Evolutionary conservation across 2,329 filamentous ascomycete species (phyloP).

Genomic region (Furcasterigmium furcatum): DNA sequence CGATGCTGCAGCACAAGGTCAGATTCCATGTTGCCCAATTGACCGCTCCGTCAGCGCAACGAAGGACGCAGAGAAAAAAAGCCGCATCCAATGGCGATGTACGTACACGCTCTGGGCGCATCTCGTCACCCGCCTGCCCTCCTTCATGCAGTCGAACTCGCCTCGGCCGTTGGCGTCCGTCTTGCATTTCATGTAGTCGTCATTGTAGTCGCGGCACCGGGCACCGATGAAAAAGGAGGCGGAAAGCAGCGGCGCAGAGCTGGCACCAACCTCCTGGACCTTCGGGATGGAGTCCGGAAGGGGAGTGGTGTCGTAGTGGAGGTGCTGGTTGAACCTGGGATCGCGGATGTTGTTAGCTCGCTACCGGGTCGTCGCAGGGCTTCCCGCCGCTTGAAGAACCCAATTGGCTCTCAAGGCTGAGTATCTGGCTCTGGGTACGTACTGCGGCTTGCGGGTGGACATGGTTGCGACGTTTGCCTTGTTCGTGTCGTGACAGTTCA

Average conservation of each 20-base stretch:
- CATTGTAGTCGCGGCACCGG: conserved; percentile 91
- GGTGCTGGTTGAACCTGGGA: conserved; percentile 85
- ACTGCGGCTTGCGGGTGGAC: conserved; percentile 39
- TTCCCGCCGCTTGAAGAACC: conserved; percentile 12
- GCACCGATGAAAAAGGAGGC: conserved; percentile 97
- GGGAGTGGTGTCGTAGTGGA: conserved; percentile 93
- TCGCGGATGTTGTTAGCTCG: conserved; percentile 19
- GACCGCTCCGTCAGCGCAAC: too few relatives aligned
- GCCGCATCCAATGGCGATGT: too few relatives aligned
- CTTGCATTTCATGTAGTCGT: conserved; percentile 99
- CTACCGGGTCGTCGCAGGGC: conserved; percentile 3
- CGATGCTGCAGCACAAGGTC: conserved; percentile 56
- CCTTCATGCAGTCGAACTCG: conserved; percentile 92
- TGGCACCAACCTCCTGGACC: conserved; percentile 90
- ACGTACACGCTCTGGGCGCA: conserved; percentile 95
- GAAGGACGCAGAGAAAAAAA: too few relatives aligned
- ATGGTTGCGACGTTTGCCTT: conserved; percentile 28
- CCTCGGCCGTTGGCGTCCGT: conserved; percentile 85
- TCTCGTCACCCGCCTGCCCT: conserved; percentile 92
- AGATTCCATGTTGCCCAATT: background rate
- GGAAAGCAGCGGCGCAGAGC: conserved; percentile 86
- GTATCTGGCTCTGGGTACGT: conserved; percentile 16
- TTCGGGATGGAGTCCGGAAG: conserved; percentile 88
- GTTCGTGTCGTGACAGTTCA: conserved; percentile 13
- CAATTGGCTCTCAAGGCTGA: conserved; percentile 8